Conservation (phyloP, 768 basidiomycete genomes). For the Mycena vitilis region DNA sequence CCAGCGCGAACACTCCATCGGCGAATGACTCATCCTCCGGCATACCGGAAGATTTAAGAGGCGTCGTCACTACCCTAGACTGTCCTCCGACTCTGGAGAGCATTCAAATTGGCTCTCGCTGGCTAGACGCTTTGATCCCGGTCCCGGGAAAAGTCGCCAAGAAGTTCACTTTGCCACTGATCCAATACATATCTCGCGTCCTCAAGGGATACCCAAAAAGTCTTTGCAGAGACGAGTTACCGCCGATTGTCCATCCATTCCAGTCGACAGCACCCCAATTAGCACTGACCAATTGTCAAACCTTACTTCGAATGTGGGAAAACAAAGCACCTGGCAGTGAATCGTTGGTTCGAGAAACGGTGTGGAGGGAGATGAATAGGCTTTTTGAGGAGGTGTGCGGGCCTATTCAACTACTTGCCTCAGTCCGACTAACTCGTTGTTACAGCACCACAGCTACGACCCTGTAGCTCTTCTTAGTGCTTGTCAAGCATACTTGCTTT, state of each 20-base stretch:
- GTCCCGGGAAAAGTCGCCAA: conserved; percentile 19
- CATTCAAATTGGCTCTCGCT: conserved; percentile 28
- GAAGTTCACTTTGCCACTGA: not conserved
- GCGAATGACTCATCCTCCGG: not conserved
- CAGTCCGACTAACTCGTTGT: not conserved
- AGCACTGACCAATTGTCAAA: conserved; percentile 31
- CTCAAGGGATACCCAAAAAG: conserved; percentile 26
- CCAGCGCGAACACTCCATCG: not conserved
- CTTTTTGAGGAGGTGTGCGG: conserved; percentile 15
- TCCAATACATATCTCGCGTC: conserved; percentile 24
- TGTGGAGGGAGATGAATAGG: conserved; percentile 24
- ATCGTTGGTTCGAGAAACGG: conserved; percentile 17
- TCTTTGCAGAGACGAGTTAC: conserved; percentile 25
- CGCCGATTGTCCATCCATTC: conserved; percentile 25
- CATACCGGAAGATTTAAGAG: not conserved
- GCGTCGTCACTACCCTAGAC: not conserved
- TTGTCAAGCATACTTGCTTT: conserved; percentile 31
- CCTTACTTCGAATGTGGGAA: conserved; percentile 31
- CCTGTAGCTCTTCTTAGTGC: conserved; percentile 23
- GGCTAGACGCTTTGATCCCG: conserved; percentile 26
- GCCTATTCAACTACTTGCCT: not conserved
- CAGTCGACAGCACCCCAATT: conserved; percentile 6
- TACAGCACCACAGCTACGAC: conserved; percentile 28
- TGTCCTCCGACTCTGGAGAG: conserved; percentile 6
- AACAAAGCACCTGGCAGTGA: conserved; percentile 27